Conservation (phyloP, 2,329 filamentous ascomycete genomes). For the Hymenoscyphus infarciens region DNA sequence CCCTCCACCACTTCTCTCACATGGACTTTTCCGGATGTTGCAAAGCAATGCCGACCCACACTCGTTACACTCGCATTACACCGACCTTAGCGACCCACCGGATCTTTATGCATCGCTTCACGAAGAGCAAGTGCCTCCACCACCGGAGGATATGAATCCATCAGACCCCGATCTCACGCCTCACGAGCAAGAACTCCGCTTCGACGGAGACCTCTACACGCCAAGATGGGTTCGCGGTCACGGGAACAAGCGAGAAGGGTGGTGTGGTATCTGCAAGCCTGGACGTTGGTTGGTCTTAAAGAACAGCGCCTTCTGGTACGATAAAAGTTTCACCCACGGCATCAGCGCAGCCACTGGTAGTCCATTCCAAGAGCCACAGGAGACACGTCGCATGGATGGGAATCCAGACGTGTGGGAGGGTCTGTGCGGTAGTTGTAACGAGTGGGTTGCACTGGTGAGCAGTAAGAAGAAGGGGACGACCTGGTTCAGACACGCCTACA, state of each 20-base stretch:
- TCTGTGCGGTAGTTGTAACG: conserved; percentile 71
- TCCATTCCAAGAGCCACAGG: conserved; percentile 72
- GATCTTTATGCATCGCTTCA: conserved; percentile 73
- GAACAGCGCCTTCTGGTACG: conserved; percentile 91
- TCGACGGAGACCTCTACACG: conserved; percentile 78
- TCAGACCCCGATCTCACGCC: conserved; percentile 71
- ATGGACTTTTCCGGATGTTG: conserved; percentile 69
- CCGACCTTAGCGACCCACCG: conserved; percentile 71
- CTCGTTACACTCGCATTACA: conserved; percentile 64
- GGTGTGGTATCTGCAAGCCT: conserved; percentile 85
- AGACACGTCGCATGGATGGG: conserved; percentile 72
- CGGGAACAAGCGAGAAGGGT: conserved; percentile 83
- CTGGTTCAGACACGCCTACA: conserved; percentile 87
- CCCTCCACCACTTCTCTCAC: conserved; percentile 61
- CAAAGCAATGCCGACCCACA: conserved; percentile 72
- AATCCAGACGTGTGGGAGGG: conserved; percentile 82
- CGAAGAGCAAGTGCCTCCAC: conserved; percentile 70
- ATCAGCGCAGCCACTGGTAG: conserved; percentile 78
- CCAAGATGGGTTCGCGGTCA: conserved; percentile 81
- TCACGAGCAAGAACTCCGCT: conserved; percentile 75
- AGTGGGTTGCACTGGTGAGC: conserved; percentile 78
- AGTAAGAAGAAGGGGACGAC: conserved; percentile 91
- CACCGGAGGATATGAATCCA: conserved; percentile 78
- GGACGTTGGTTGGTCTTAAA: conserved; percentile 84
- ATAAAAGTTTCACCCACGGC: conserved; percentile 85